Conservation (phyloP, 768 basidiomycete genomes). For the Rhodotorula graminis region DNA sequence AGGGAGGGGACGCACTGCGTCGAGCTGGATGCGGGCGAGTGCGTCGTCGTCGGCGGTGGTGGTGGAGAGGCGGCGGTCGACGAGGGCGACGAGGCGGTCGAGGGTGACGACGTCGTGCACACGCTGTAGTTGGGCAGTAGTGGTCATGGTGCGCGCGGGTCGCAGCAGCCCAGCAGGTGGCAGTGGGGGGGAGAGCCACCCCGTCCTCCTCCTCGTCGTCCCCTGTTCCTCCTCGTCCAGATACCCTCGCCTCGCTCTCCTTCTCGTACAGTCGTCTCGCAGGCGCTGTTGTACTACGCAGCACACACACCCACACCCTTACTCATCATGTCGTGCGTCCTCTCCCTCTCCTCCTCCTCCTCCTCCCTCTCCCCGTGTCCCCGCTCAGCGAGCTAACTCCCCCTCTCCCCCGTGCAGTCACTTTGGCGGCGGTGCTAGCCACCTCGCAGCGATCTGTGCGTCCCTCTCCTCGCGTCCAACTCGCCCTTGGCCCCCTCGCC, state of each 20-base stretch:
- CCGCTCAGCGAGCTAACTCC: neutral
- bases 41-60: neutral
- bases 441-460: conserved; percentile 37
- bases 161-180: neutral
- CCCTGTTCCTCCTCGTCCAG: neutral
- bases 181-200: neutral
- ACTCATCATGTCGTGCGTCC: conserved; percentile 25
- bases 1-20: neutral
- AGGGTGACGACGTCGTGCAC: neutral
- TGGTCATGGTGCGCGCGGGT: neutral
- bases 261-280: neutral
- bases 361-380: too few species aligned
- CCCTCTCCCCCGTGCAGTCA: neutral
- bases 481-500: too few species aligned
- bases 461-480: neutral
- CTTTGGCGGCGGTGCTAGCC: conserved; percentile 37
- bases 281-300: conserved; percentile 16
- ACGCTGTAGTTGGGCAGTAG: neutral
- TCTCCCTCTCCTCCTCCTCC: neutral
- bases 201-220: neutral
- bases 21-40: conserved; percentile 4
- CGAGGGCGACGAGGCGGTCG: neutral
- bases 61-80: neutral
- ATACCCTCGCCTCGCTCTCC: too few species aligned
- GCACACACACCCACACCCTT: conserved; percentile 2